Evolutionary conservation across 2,329 filamentous ascomycete species (phyloP).

Genomic region (Coniochaeta ligniaria): DNA sequence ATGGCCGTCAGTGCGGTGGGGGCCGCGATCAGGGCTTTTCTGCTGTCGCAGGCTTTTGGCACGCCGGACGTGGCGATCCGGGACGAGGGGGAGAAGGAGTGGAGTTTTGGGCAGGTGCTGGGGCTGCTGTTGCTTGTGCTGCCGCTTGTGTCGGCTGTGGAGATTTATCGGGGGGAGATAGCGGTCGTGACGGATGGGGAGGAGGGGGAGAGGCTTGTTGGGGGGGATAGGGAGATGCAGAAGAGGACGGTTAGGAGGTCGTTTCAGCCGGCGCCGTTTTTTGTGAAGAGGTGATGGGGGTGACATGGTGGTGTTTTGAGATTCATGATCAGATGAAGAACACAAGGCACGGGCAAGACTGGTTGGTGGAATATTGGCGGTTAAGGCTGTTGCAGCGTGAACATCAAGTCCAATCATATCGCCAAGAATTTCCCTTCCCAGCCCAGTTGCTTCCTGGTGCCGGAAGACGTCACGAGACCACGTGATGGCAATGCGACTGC

Average conservation of each 20-base stretch:
- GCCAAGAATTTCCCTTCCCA: too few relatives aligned
- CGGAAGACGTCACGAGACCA: not conserved
- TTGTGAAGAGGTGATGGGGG: not conserved
- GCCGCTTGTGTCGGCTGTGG: constrained; percentile 51
- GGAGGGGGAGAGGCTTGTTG: constrained; percentile 9
- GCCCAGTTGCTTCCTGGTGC: not conserved
- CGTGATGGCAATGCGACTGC: not conserved
- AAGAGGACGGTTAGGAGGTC: constrained; percentile 4
- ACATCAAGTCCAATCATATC: too few relatives aligned
- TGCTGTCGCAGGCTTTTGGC: constrained; percentile 55
- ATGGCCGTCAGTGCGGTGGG: constrained; percentile 52
- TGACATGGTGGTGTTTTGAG: too few relatives aligned
- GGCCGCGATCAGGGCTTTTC: constrained; percentile 47
- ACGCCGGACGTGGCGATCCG: constrained; percentile 39
- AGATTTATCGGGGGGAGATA: constrained; percentile 34
- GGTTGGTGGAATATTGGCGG: too few relatives aligned
- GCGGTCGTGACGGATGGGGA: constrained; percentile 8
- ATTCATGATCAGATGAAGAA: too few relatives aligned
- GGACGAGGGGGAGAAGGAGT: constrained; percentile 47
- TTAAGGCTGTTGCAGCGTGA: too few relatives aligned
- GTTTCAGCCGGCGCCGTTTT: constrained; percentile 1
- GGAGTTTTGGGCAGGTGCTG: constrained; percentile 58
- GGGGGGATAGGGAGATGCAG: constrained; percentile 1
- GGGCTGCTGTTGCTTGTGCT: constrained; percentile 52
- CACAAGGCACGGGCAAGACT: too few relatives aligned